Conservation (phyloP, 2,329 filamentous ascomycete genomes). For the Ophiostoma sp. region DNA sequence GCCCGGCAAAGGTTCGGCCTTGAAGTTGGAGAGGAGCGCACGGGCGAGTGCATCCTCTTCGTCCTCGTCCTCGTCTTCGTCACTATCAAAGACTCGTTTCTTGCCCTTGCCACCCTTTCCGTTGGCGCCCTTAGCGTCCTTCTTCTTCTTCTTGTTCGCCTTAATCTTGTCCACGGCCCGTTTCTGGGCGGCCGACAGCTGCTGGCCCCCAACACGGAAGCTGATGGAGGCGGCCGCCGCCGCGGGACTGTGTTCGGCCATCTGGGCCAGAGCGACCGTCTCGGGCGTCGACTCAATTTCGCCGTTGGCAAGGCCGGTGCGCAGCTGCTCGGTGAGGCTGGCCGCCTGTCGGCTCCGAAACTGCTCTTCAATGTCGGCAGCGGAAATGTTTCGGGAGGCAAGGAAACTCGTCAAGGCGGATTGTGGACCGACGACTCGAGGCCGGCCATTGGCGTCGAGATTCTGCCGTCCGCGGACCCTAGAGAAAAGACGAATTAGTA, state of each 20-base stretch:
- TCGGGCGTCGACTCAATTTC: not conserved
- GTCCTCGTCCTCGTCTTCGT: constrained; percentile 42
- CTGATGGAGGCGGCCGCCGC: constrained; percentile 36
- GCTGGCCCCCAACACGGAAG: constrained; percentile 48
- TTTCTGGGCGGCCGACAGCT: constrained; percentile 38
- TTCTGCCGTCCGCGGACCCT: constrained; percentile 23
- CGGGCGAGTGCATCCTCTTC: constrained; percentile 54
- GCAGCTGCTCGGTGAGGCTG: constrained; percentile 35
- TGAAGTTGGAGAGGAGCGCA: constrained; percentile 48
- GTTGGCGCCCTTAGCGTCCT: constrained; percentile 45
- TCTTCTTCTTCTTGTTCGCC: constrained; percentile 56
- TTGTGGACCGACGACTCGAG: constrained; percentile 41
- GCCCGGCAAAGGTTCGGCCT: constrained; percentile 61
- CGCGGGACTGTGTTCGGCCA: constrained; percentile 1
- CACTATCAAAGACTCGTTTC: constrained; percentile 36
- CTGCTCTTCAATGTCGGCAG: constrained; percentile 53
- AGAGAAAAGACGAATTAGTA: not conserved
- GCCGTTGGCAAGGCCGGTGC: constrained; percentile 12
- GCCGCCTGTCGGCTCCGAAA: constrained; percentile 50
- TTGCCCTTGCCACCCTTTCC: constrained; percentile 50
- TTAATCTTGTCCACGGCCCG: constrained; percentile 63
- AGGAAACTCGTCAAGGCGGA: constrained; percentile 57
- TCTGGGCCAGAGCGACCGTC: not conserved
- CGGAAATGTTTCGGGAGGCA: constrained; percentile 71
- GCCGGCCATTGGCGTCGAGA: constrained; percentile 9